Conservation (phyloP, 2,329 filamentous ascomycete genomes). For the Calonectria pseudoturangicola region DNA sequence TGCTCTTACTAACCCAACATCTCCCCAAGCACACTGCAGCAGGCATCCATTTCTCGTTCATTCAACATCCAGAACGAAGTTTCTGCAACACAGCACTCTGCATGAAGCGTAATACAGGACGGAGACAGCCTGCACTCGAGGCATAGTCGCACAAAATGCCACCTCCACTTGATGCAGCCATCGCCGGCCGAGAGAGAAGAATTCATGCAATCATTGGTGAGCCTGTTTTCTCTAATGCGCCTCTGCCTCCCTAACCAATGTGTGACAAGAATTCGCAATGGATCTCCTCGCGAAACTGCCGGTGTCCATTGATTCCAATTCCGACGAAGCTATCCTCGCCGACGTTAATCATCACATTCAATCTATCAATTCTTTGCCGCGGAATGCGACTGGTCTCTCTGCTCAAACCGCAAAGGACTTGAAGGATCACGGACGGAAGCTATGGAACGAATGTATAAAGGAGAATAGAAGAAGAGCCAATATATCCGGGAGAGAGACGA, state of each 20-base stretch:
- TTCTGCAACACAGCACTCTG: not conserved
- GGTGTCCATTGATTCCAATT: constrained; percentile 56
- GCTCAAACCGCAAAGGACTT: constrained; percentile 62
- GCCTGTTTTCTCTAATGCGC: not conserved
- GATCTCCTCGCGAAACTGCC: constrained; percentile 53
- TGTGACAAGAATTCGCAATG: constrained; percentile 53
- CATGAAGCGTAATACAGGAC: too few relatives aligned
- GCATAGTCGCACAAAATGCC: not conserved
- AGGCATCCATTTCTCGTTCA: not conserved
- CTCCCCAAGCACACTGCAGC: not conserved
- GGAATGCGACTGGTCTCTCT: constrained; percentile 26
- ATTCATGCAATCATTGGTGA: constrained; percentile 51
- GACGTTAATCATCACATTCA: constrained; percentile 56
- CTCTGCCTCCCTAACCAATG: not conserved
- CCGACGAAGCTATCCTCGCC: constrained; percentile 63
- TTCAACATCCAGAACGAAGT: not conserved
- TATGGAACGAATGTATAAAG: constrained; percentile 82
- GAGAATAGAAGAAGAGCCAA: constrained; percentile 56
- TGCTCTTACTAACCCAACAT: not conserved
- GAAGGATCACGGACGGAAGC: constrained; percentile 72
- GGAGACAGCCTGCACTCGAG: not conserved
- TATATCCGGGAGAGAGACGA: not conserved
- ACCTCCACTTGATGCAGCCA: not conserved
- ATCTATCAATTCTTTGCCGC: constrained; percentile 43
- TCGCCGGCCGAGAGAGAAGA: constrained; percentile 49